Base-by-base conservation (phyloP, 306 rosid species). In the Pyrus betulifolia region DNA sequence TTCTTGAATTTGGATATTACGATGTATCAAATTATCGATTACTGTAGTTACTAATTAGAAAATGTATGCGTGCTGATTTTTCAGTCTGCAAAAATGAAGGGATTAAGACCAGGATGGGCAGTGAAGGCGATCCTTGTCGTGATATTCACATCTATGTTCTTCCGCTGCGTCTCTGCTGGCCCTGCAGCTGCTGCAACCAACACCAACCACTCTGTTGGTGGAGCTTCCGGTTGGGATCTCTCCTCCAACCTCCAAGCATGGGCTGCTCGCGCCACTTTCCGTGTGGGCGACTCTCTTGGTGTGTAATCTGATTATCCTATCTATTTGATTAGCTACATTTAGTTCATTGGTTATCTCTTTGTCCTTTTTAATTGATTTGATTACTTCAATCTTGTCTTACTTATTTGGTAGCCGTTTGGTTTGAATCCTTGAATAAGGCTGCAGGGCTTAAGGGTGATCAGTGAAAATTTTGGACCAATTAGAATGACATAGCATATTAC, bases 181-280 rank as follows among this genome's bases (percentile, higher is more conserved):
- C 2, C 89, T 4, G 62, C 13, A 3, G 30, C 28, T 58, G 63
- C 30, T 21, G 28, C 28, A 2, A 23, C 27, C 64, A 58, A 58
- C 62, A 75, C 71, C 52, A 90, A 90, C 68, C 81, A 55, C 81
- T 52, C 94, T 58, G 94, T 93, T 30, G 98, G 96, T 8, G 97
- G 91, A 25, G 63, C 69, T 81, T 75, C 89, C 21, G 97, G 96
- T 25, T 90, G 96, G 98, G 98, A 93, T 75, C 90, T 93, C 55
- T 10, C 57, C 31, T 82, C 94, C 0, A 75, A 90, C 71, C 73
- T 93, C 60, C 86, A 80, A 33, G 61, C 75, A 63, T 93, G 96
- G 98, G 75, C 90, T 51, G 63, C 93, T 28, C 8, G 78, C 4
- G 71, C 71, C 51, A 81, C 81, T 33, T 86, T 93, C 58, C 76